Evolutionary conservation across 495 filamentous ascomycete species (phyloP).

Genomic region (Tuber calosporum): DNA sequence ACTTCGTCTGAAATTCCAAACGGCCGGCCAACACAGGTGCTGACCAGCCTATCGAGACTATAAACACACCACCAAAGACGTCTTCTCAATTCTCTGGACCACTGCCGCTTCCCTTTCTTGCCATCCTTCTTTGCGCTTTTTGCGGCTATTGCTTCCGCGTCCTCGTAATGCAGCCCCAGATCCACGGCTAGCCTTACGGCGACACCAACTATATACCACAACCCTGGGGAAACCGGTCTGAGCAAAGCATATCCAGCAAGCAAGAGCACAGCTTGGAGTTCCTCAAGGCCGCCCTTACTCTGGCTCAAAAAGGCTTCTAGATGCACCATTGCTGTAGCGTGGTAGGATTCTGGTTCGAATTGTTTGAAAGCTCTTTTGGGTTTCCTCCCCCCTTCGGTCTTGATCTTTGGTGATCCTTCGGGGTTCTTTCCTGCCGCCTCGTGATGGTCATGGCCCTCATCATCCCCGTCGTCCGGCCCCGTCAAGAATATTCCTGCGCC

Average conservation of each 20-base stretch:
- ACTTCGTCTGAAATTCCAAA: constrained; percentile 92
- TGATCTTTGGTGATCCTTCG: constrained; percentile 43
- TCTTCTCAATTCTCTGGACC: constrained; percentile 75
- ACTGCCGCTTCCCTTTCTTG: constrained; percentile 71
- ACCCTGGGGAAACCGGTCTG: constrained; percentile 79
- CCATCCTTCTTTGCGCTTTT: constrained; percentile 43
- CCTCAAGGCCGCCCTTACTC: constrained; percentile 74
- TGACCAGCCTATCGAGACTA: constrained; percentile 84
- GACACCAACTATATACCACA: constrained; percentile 96
- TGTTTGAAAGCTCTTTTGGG: constrained; percentile 48
- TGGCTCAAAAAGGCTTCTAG: constrained; percentile 78
- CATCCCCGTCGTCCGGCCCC: constrained; percentile 43
- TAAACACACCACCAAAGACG: constrained; percentile 97
- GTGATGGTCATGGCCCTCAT: constrained; percentile 42
- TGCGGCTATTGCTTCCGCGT: constrained; percentile 62
- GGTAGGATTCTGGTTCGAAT: constrained; percentile 87
- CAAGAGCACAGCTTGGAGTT: constrained; percentile 83
- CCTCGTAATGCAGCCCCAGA: constrained; percentile 86
- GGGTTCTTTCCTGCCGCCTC: constrained; percentile 3
- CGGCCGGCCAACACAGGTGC: constrained; percentile 83
- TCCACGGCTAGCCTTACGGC: constrained; percentile 85
- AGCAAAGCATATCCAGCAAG: constrained; percentile 86
- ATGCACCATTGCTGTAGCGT: constrained; percentile 86
- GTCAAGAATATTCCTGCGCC: constrained; percentile 81
- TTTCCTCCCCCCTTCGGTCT: constrained; percentile 31